These are phyloP conservation scores for Apiospora saccharicola DNA, from an alignment of 2,329 filamentous ascomycete genomes.

Conservation along the genomic window DNA sequence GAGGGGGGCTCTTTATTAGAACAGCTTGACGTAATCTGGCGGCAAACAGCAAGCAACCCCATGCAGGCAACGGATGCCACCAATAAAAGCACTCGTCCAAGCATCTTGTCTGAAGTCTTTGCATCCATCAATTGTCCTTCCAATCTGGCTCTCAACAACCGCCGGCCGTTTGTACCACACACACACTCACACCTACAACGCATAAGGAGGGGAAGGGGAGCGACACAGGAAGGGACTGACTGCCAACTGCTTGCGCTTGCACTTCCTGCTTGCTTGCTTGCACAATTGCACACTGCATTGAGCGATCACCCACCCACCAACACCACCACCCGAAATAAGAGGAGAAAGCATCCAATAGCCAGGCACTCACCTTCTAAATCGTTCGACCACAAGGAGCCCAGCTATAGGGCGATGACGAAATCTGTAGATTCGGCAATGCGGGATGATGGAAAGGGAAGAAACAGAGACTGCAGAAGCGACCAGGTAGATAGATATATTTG, in stretches of 20 bases:
- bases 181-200: neutral
- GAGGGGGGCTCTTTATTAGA: constrained; percentile 2
- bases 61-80: neutral
- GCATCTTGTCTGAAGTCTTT: neutral
- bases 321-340: constrained; percentile 6
- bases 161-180: neutral
- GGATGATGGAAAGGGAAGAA: neutral
- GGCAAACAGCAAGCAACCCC: constrained; percentile 19
- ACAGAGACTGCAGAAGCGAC: neutral
- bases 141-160: constrained; percentile 3
- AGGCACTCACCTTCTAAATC: constrained; percentile 1
- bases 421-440: neutral
- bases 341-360: constrained; percentile 20
- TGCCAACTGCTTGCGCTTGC: neutral
- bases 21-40: constrained; percentile 22
- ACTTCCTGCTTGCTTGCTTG: no score
- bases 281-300: no score
- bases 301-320: neutral
- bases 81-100: neutral
- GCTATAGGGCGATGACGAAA: neutral
- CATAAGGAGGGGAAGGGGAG: neutral
- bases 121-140: neutral
- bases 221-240: neutral
- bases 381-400: constrained; percentile 12
- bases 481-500: neutral